Conservation (phyloP, 2,329 filamentous ascomycete species). For the Ciborinia camelliae region DNA sequence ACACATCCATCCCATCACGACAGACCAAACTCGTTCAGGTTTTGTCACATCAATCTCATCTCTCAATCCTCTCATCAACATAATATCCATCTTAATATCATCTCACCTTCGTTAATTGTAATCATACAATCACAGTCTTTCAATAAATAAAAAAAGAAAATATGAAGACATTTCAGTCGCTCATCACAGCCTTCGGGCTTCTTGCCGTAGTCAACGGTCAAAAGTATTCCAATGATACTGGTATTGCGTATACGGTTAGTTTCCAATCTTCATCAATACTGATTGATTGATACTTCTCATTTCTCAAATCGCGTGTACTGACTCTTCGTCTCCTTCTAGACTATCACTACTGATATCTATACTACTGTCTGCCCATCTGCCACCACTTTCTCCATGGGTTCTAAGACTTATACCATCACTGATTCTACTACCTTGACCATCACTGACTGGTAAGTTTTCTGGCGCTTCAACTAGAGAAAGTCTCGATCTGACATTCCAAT, state of each 20-base stretch:
- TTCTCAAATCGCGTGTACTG: not conserved
- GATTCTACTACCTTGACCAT: slow-evolving; percentile 50
- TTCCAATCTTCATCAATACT: not conserved
- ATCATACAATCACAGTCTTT: slow-evolving; percentile 6
- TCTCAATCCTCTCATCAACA: not conserved
- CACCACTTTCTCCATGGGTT: slow-evolving; percentile 44
- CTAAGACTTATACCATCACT: slow-evolving; percentile 56
- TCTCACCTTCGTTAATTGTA: slow-evolving; percentile 10
- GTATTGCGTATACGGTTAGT: slow-evolving; percentile 17
- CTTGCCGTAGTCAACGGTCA: slow-evolving; percentile 16
- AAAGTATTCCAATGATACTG: slow-evolving; percentile 13
- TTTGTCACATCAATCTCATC: slow-evolving; percentile 5
- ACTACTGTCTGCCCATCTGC: slow-evolving; percentile 39
- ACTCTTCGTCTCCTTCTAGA: slow-evolving; percentile 3
- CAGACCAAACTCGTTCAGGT: slow-evolving; percentile 18
- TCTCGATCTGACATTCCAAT: not conserved
- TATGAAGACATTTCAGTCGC: slow-evolving; percentile 20
- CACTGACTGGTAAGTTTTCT: slow-evolving; percentile 39
- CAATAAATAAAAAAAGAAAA: slow-evolving; percentile 1
- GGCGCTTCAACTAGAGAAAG: not conserved
- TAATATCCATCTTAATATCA: slow-evolving; percentile 15
- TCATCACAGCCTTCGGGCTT: slow-evolving; percentile 17
- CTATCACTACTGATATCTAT: slow-evolving; percentile 39
- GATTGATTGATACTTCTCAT: not conserved
- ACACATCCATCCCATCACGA: not conserved